phyloP scores from a whole-genome alignment of 2,329 filamentous ascomycete genomes.

The Pestalotiopsis sp. region DNA sequence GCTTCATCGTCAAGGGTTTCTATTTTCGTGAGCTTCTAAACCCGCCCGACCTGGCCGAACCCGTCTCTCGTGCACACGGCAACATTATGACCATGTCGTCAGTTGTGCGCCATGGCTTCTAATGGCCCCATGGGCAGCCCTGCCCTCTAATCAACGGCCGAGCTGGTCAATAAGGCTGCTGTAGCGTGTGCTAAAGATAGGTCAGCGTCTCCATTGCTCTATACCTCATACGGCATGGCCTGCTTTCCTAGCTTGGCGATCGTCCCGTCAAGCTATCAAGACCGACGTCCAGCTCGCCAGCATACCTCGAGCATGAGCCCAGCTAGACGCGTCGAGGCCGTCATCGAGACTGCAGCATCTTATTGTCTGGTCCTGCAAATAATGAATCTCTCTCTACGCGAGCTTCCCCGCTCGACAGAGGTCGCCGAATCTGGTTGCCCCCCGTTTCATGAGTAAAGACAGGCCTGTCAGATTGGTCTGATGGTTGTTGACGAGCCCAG shows the following conservation, averaged over 20 bases:
- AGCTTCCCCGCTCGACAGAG: neutral
- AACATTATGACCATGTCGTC: slow-evolving; percentile 5
- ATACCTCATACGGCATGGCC: neutral
- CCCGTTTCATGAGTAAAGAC: neutral
- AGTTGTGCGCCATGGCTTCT: neutral
- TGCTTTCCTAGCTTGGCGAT: neutral
- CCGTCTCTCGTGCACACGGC: neutral
- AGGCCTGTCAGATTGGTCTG: neutral
- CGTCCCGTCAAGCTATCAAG: neutral
- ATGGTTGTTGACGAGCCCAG: neutral
- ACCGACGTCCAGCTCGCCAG: neutral
- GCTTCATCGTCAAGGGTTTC: neutral
- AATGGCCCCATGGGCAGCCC: neutral
- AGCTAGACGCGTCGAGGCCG: neutral
- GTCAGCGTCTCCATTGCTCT: neutral
- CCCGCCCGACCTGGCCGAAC: neutral
- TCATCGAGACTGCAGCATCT: neutral
- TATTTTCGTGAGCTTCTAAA: neutral
- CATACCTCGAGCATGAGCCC: neutral
- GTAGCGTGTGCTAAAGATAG: slow-evolving; percentile 12
- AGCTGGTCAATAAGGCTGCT: slow-evolving; percentile 1
- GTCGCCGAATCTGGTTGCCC: neutral
- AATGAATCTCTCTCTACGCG: neutral
- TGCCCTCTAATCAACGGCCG: slow-evolving; percentile 12
- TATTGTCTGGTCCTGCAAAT: neutral